Conservation (phyloP, 331 rosid genomes). For the Malus hybrid region DNA sequence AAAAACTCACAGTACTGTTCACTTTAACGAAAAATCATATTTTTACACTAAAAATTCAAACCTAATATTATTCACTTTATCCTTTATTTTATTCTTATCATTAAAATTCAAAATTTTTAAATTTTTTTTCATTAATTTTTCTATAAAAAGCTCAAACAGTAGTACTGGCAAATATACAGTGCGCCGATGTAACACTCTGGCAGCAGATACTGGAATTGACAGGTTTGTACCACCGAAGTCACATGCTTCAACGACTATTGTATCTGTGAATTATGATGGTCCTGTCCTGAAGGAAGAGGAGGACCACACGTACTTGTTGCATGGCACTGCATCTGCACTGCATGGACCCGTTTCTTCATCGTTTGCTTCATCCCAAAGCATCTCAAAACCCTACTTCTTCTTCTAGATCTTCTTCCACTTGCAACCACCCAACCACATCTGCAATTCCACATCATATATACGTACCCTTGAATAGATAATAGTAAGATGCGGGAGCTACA, state of each 20-base stretch:
- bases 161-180: neutral
- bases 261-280: neutral
- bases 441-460: neutral
- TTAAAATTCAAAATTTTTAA: too few relatives aligned
- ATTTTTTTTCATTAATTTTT: too few relatives aligned
- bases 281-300: neutral
- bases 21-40: too few relatives aligned
- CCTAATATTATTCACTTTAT: too few relatives aligned
- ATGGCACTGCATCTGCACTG: neutral
- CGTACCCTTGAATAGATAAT: too few relatives aligned
- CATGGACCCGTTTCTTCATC: neutral
- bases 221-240: neutral
- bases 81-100: too few relatives aligned
- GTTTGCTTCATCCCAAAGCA: neutral
- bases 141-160: neutral
- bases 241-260: neutral
- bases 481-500: neutral
- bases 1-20: too few relatives aligned
- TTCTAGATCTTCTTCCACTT: neutral
- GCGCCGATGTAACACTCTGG: neutral
- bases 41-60: too few relatives aligned
- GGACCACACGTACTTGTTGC: neutral
- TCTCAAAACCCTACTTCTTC: neutral
- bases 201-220: neutral
- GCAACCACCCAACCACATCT: constrained; percentile 4